A percentile compares a stretch with the other conserved stretches of the same genome.
Conservation (phyloP, 495 filamentous ascomycete genomes). For the Amorphotheca resinae region DNA sequence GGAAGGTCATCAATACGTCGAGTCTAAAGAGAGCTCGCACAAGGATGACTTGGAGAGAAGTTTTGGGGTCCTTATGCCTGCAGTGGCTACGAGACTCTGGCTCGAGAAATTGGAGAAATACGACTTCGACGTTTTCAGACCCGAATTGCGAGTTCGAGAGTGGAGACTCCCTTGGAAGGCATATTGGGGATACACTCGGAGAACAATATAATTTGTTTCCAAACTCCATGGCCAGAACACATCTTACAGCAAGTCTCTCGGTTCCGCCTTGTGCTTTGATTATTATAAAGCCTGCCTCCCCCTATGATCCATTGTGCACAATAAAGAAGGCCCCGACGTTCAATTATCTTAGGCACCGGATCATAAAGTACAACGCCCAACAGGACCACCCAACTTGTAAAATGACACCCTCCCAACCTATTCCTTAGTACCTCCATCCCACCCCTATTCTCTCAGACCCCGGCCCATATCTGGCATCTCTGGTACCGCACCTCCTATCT, state of each 20-base stretch:
- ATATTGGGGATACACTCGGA: slow-evolving; percentile 46
- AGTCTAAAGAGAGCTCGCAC: slow-evolving; percentile 21
- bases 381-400: too few species aligned
- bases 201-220: slow-evolving; percentile 12
- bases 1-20: slow-evolving; percentile 54
- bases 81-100: slow-evolving; percentile 66
- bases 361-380: too few species aligned
- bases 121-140: slow-evolving; percentile 74
- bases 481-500: slow-evolving; percentile 10
- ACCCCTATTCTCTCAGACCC: slow-evolving; percentile 18
- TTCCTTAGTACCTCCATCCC: slow-evolving; percentile 17
- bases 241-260: too few species aligned
- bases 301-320: too few species aligned
- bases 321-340: too few species aligned
- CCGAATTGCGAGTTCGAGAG: slow-evolving; percentile 50
- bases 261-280: too few species aligned
- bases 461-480: slow-evolving; percentile 15
- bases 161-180: slow-evolving; percentile 86
- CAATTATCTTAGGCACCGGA: too few species aligned
- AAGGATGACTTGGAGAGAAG: slow-evolving; percentile 47
- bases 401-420: too few species aligned
- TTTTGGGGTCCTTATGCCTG: slow-evolving; percentile 71
- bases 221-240: too few species aligned
- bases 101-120: slow-evolving; percentile 59
- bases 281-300: too few species aligned